Base-by-base conservation (phyloP, 805 yeast species). In the Starmera caribaea region DNA sequence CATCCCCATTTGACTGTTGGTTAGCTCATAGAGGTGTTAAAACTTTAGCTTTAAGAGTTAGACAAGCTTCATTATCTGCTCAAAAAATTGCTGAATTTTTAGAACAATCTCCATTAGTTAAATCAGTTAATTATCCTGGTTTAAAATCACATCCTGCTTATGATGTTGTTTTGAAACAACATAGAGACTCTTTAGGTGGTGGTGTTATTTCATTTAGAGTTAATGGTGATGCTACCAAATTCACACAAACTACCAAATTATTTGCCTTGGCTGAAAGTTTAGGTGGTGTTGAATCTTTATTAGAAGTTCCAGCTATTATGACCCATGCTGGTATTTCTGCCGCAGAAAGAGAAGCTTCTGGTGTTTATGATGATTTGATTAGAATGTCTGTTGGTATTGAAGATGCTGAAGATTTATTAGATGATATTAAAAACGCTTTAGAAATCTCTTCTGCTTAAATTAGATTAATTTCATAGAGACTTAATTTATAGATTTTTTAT, bases 1-100 rank as follows among this genome's bases (percentile, higher is more conserved):
- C 95, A 47, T 83, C 94, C 16, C 85, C 95, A 39, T 87, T 86
- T 59, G 95, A 87, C 65, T 74, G 87, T 33, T 86, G 95, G 95
- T 78, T 85, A 61, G 89, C 94, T 41, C 95, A 85, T 71, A 74
- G 96, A 61, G 95, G 95, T 57, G 71, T 86, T 57, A 86, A 83
- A 72, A 86, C 95, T 33, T 69, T 85, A 56, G 92, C 84, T 56
- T 69, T 86, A 63, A 75, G 96, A 61, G 81, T 76, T 32, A 72
- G 75, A 54, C 83, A 80, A 52, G 81, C 92, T 32, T 63, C 86
- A 34, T 50, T 54, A 40, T 71, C 73, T 40, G 95, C 95, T 26
- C 72, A 65, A 49, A 69, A 71, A 51, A 77, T 86, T 49, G 85
- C 95, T 38, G 73, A 81, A 62, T 75, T 61, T 58, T 71, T 86